A percentile compares a stretch with the other conserved stretches of the same genome.
These are phyloP conservation scores for Wickerhamia fluorescens DNA, from an alignment of 805 yeast species.

Conservation along the genomic window DNA sequence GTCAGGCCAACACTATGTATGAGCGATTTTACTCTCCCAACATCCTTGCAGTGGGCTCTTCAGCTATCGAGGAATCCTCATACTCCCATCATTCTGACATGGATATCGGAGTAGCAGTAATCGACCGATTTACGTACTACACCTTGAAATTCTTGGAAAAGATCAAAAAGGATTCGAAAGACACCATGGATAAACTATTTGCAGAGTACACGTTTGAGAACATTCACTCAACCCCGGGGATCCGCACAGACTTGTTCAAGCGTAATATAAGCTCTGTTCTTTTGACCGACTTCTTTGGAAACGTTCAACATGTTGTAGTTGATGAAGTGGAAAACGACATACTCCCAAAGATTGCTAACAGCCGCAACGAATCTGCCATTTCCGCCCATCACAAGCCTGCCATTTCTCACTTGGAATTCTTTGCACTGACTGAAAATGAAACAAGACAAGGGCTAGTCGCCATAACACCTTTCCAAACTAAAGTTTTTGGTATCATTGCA, in stretches of 20 bases:
- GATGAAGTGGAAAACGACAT: slow-evolving; percentile 50
- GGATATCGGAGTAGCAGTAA: slow-evolving; percentile 95
- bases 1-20: slow-evolving; percentile 98
- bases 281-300: slow-evolving; percentile 92
- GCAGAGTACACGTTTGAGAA: slow-evolving; percentile 77
- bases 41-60: slow-evolving; percentile 87
- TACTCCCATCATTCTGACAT: slow-evolving; percentile 94
- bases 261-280: slow-evolving; percentile 62
- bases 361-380: slow-evolving; percentile 17
- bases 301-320: slow-evolving; percentile 69
- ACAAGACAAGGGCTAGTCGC: slow-evolving; percentile 1
- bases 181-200: slow-evolving; percentile 77
- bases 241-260: slow-evolving; percentile 69
- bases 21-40: slow-evolving; percentile 89
- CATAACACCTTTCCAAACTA: slow-evolving; percentile 2
- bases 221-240: slow-evolving; percentile 91
- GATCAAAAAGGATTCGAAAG: slow-evolving; percentile 65
- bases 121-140: slow-evolving; percentile 91
- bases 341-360: slow-evolving; percentile 30
- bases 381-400: not conserved
- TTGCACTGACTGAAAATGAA: slow-evolving; percentile 1
- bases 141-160: slow-evolving; percentile 83
- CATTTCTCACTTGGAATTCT: not conserved
- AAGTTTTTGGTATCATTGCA: slow-evolving; percentile 10
- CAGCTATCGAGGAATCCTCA: slow-evolving; percentile 79